phyloP scores from a whole-genome alignment of 441 rosid species.

The Bocquillonia castaneifolia region DNA sequence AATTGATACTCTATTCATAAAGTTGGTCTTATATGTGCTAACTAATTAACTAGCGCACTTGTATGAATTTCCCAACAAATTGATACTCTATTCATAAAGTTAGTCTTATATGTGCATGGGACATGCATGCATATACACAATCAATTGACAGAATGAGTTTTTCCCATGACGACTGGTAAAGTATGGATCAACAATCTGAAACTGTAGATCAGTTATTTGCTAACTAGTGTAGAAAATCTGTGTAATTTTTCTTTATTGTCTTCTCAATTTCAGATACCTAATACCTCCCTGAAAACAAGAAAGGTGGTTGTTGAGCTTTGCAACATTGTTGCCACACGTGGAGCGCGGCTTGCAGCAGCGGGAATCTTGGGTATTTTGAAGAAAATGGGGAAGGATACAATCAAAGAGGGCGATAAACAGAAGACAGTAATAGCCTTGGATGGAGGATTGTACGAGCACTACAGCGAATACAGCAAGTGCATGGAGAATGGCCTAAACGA shows the following conservation, averaged over 20 bases:
- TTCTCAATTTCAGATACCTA: constrained; percentile 40
- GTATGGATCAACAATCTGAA: neutral
- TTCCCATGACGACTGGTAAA: neutral
- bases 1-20: too few species aligned
- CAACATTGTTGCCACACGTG: constrained; percentile 63
- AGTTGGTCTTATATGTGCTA: too few species aligned
- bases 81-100: neutral
- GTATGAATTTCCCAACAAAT: too few species aligned
- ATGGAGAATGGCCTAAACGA: constrained; percentile 66
- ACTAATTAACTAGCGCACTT: too few species aligned
- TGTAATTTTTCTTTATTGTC: neutral
- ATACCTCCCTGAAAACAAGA: constrained; percentile 61
- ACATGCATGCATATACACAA: neutral
- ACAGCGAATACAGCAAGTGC: constrained; percentile 52
- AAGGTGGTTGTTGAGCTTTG: constrained; percentile 60
- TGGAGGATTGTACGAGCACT: constrained; percentile 87
- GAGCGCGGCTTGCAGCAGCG: constrained; percentile 86
- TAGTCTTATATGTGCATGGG: neutral
- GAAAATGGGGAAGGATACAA: constrained; percentile 73
- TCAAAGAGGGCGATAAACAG: constrained; percentile 59
- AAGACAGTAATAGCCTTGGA: constrained; percentile 83
- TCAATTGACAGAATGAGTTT: neutral
- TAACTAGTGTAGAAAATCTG: neutral
- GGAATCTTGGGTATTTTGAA: constrained; percentile 78
- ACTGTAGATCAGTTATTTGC: neutral